Base-by-base conservation (phyloP, 192 early-diverging fungal genomes). In the Physocladia obscura region DNA sequence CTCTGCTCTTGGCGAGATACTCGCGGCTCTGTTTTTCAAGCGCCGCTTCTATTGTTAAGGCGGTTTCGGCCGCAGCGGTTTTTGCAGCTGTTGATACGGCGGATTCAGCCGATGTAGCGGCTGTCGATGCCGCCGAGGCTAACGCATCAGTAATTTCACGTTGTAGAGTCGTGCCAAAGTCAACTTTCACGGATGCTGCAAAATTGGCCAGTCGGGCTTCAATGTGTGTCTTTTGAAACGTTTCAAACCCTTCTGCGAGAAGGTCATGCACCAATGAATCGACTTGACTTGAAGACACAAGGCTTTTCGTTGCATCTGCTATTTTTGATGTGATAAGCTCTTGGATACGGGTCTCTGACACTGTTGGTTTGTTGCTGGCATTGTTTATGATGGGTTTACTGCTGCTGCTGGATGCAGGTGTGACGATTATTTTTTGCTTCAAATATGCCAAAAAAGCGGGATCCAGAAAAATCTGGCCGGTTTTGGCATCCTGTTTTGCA, bases 321-420 rank as follows among this genome's bases (percentile, higher is more conserved):
- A 62, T 37, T 29, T 62, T 47, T 47, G 44, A 17, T 47, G 44
- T 47, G 13, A 65, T 51, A 22, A 65, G 30, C n/a, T 65, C 49
- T 5, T 34, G 44, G 15, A 65, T 30, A 6, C 31, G 5, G 31
- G 62, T 13, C 24, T 65, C 62, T 19, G 62, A 49, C n/a, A 51
- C 29, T 49, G 24, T 4, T 21, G 8, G 1, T 39, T 13, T 39
- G n/a, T 44, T 26, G 36, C 31, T 1, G 36, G 22, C 24, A 24
- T 22, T 6, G 51, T 8, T 6, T 54, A 6, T 54, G 51, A 54
- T 5, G n/a, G 51, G 6, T 13, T 13, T 17, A 47, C 44, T 13
- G 44, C 15, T 47, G 44, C 44, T 17, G 44, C 15, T 47, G 13
- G 44, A 47, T 47, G 44, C n/a, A 21, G 44, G 44, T 17, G 44